A percentile compares a stretch with the other conserved stretches of the same genome.
These are phyloP conservation scores for Aspergillus fumigatus DNA, from an alignment of 2,329 filamentous ascomycete species.

Conservation along the genomic window DNA sequence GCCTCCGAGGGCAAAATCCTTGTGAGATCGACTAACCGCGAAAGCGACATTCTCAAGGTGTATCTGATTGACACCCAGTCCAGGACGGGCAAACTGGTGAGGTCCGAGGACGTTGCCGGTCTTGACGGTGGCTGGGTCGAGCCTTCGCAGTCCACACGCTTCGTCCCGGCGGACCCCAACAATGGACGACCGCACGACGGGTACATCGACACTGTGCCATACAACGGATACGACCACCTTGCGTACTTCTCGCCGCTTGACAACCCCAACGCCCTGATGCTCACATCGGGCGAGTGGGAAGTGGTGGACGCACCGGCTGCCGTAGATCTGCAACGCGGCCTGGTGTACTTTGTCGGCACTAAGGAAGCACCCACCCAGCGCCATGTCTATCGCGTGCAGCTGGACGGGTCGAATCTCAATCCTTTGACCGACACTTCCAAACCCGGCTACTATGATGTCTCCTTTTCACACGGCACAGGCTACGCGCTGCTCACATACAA, in stretches of 20 bases:
- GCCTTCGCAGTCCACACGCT: slow-evolving; percentile 78
- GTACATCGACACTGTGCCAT: slow-evolving; percentile 86
- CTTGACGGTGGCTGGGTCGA: slow-evolving; percentile 99
- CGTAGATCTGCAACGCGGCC: slow-evolving; percentile 75
- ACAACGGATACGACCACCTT: slow-evolving; percentile 83
- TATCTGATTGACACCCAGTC: slow-evolving; percentile 74
- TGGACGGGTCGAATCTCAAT: slow-evolving; percentile 70
- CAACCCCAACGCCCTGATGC: slow-evolving; percentile 71
- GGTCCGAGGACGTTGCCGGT: slow-evolving; percentile 71
- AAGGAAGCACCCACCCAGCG: slow-evolving; percentile 85
- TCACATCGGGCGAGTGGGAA: slow-evolving; percentile 89
- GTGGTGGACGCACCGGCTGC: slow-evolving; percentile 80
- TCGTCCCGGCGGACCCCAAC: slow-evolving; percentile 74
- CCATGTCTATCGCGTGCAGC: slow-evolving; percentile 83
- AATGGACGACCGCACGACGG: slow-evolving; percentile 77
- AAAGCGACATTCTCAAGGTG: slow-evolving; percentile 85
- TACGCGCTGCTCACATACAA: slow-evolving; percentile 81
- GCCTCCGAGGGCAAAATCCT: slow-evolving; percentile 74
- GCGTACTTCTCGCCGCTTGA: slow-evolving; percentile 91
- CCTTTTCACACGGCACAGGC: slow-evolving; percentile 76
- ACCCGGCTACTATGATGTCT: slow-evolving; percentile 74
- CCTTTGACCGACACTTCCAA: slow-evolving; percentile 68
- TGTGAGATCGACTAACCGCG: slow-evolving; percentile 87
- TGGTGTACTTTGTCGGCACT: slow-evolving; percentile 87
- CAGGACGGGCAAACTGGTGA: slow-evolving; percentile 71